phyloP scores from a whole-genome alignment of 192 early-diverging fungal species.

The Coemansia sp. region DNA sequence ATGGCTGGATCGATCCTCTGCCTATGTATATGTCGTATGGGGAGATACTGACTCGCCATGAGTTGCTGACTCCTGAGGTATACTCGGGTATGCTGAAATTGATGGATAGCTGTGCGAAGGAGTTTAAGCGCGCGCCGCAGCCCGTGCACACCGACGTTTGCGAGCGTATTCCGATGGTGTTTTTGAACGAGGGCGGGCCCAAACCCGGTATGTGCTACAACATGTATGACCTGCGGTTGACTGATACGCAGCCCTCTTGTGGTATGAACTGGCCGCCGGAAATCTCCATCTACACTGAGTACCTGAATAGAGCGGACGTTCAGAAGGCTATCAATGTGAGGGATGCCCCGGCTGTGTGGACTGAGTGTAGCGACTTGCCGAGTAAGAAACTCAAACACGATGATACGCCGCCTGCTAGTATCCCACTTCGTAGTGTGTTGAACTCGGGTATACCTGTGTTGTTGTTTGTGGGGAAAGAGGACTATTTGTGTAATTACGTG shows the following conservation, averaged over 20 bases:
- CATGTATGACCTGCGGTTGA: constrained; percentile 68
- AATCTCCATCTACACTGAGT: constrained; percentile 41
- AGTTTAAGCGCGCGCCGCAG: constrained; percentile 49
- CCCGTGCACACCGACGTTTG: constrained; percentile 47
- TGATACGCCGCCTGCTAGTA: constrained; percentile 44
- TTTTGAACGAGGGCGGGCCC: constrained; percentile 39
- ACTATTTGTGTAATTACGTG: constrained; percentile 72
- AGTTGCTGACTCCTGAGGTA: constrained; percentile 22
- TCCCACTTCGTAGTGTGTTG: constrained; percentile 55
- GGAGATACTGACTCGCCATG: constrained; percentile 43
- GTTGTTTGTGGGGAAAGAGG: constrained; percentile 66
- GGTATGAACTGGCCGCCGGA: constrained; percentile 61
- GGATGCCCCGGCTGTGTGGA: constrained; percentile 42
- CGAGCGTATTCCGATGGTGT: constrained; percentile 33
- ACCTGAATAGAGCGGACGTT: constrained; percentile 55
- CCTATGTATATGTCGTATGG: constrained; percentile 58
- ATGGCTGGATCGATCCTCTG: constrained; percentile 75
- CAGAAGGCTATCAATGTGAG: constrained; percentile 55
- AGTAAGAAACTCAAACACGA: constrained; percentile 33
- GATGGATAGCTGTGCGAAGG: constrained; percentile 40
- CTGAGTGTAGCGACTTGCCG: constrained; percentile 60
- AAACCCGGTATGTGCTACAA: constrained; percentile 60
- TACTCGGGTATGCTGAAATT: constrained; percentile 18
- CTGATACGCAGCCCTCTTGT: constrained; percentile 60
- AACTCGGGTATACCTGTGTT: constrained; percentile 45